These are phyloP conservation scores for Malassezia globosa DNA, from an alignment of 1,284 basidiomycete species.

Conservation along the genomic window DNA sequence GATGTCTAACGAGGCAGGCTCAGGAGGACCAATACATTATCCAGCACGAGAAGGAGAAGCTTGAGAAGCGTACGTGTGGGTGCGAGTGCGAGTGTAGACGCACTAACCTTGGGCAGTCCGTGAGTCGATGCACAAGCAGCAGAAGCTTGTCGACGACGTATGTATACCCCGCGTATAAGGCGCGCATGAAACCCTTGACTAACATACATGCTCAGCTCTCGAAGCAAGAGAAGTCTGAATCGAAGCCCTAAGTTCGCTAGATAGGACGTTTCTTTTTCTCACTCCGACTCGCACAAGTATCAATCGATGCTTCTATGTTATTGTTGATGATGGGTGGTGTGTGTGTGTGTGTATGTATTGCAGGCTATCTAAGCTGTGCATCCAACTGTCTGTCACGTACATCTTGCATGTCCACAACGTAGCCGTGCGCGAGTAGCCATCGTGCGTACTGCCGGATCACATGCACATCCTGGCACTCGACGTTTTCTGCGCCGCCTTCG, in stretches of 20 bases:
- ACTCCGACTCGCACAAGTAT: no score
- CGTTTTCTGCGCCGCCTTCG: slow-evolving; percentile 14
- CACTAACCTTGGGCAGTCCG: slow-evolving; percentile 13
- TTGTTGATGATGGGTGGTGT: no score
- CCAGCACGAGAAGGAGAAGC: slow-evolving; percentile 38
- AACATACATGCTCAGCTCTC: slow-evolving; percentile 24
- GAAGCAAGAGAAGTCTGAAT: slow-evolving; percentile 30
- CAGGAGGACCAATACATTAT: slow-evolving; percentile 34
- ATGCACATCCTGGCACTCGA: slow-evolving; percentile 25
- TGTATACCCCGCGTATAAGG: slow-evolving; percentile 8
- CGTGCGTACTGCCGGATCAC: slow-evolving; percentile 16
- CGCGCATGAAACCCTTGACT: slow-evolving; percentile 20
- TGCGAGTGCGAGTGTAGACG: background rate
- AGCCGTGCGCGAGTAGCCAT: slow-evolving; percentile 20
- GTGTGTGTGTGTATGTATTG: no score
- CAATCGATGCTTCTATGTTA: no score
- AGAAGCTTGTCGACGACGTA: slow-evolving; percentile 32
- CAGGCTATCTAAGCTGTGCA: background rate
- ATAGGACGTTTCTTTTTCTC: background rate
- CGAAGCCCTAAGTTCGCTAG: background rate
- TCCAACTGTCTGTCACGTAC: slow-evolving; percentile 9
- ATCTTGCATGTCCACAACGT: slow-evolving; percentile 22
- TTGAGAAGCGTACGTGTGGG: slow-evolving; percentile 24
- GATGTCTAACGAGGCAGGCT: slow-evolving; percentile 15
- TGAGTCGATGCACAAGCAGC: slow-evolving; percentile 31